Evolutionary conservation across 1,284 basidiomycete genomes (phyloP).

Genomic region (Cystobasidium slooffiae): DNA sequence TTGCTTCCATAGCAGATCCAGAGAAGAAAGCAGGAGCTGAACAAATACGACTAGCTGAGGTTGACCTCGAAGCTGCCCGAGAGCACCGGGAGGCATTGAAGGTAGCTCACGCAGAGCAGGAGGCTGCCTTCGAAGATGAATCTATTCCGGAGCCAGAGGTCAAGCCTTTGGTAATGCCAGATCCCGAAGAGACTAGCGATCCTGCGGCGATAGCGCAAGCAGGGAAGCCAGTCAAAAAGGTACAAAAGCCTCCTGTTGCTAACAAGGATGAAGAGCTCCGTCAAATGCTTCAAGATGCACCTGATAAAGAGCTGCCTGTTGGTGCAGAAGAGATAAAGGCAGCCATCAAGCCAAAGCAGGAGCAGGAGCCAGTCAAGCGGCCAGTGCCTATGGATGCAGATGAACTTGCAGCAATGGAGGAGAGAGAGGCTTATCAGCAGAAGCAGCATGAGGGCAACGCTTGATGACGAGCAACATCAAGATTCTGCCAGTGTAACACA

Average conservation of each 20-base stretch:
- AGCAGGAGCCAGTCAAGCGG: background rate
- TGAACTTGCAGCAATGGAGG: slow-evolving; percentile 33
- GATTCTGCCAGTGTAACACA: background rate
- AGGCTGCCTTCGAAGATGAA: slow-evolving; percentile 1
- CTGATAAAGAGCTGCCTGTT: slow-evolving; percentile 9
- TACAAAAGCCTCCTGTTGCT: background rate
- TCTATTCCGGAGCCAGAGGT: background rate
- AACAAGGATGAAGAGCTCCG: slow-evolving; percentile 13
- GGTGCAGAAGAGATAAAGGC: slow-evolving; percentile 15
- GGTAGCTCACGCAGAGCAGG: slow-evolving; percentile 4
- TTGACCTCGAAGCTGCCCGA: slow-evolving; percentile 5
- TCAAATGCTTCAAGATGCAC: slow-evolving; percentile 21
- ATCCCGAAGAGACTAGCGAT: slow-evolving; percentile 6
- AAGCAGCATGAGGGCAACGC: slow-evolving; percentile 16
- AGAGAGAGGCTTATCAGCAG: slow-evolving; percentile 19
- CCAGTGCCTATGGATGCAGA: slow-evolving; percentile 29
- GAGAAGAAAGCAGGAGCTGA: slow-evolving; percentile 34
- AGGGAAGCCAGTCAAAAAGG: background rate
- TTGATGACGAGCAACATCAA: background rate
- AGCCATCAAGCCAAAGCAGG: background rate
- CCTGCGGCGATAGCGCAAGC: background rate
- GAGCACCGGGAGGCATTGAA: slow-evolving; percentile 7
- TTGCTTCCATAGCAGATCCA: slow-evolving; percentile 9
- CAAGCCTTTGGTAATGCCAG: slow-evolving; percentile 5
- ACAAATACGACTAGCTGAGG: slow-evolving; percentile 22